Conservation (phyloP, 1,284 basidiomycete genomes). For the Cutaneotrichosporon arboriforme region DNA sequence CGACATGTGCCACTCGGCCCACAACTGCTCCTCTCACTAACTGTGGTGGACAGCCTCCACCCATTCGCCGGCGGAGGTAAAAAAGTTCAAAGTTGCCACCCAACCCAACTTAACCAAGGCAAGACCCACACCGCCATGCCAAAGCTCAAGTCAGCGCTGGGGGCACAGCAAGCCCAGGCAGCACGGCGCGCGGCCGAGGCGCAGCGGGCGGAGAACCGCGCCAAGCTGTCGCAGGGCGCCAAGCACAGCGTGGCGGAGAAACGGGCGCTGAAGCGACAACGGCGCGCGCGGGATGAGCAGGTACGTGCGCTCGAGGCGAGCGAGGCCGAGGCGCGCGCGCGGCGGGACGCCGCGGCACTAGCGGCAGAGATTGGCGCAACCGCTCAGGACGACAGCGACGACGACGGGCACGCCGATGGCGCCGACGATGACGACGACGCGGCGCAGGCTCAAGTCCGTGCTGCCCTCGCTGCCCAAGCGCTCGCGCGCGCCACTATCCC, state of each 20-base stretch:
- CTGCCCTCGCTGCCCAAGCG: background rate
- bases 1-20: too few relatives aligned
- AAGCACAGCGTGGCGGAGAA: slow-evolving; percentile 21
- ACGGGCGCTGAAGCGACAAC: slow-evolving; percentile 24
- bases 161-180: slow-evolving; percentile 20
- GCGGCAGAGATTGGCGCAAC: background rate
- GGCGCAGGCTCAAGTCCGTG: background rate
- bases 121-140: background rate
- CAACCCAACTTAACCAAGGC: background rate
- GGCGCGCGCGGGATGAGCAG: slow-evolving; percentile 4
- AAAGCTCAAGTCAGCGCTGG: slow-evolving; percentile 29
- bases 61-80: too few relatives aligned
- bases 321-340: slow-evolving; percentile 1
- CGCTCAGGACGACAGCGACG: background rate
- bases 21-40: too few relatives aligned
- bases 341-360: background rate
- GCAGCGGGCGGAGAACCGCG: slow-evolving; percentile 1
- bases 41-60: too few relatives aligned
- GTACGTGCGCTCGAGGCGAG: background rate
- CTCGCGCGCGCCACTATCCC: slow-evolving; percentile 52
- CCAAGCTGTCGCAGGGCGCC: slow-evolving; percentile 14
- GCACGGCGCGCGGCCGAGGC: slow-evolving; percentile 16
- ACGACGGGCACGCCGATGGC: background rate
- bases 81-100: background rate
- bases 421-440: background rate